Evolutionary conservation across 2,329 filamentous ascomycete species (phyloP), one percentile per base, ranked within the genome.

Genomic region (Aspergillus sp.): DNA sequence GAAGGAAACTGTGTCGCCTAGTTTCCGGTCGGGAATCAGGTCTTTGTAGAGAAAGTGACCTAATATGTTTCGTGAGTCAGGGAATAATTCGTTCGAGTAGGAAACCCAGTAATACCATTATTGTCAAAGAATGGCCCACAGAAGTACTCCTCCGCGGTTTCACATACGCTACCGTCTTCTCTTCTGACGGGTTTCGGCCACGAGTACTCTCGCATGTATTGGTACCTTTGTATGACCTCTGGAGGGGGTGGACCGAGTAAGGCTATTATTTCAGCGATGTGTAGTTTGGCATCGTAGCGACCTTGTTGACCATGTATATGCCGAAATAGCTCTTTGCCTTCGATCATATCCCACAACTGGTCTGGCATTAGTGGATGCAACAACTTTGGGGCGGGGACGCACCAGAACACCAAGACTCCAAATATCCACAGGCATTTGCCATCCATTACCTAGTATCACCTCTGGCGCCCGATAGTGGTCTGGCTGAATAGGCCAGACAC

Each of bases 261-360:
- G 12, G 52, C 55, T 32, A 64, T 61, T 50, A 67, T 67, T 39
- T 66, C 51, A 4, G 62, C 60, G 7, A 68, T 37, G 36, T 67
- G 58, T 30, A 46, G 26, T 49, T 53, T 58, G 24, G 56, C 45
- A 44, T 53, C 46, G 29, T 66, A 66, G 15, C 42, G 40, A 37
- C 53, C 53, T 26, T 58, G 15, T 38, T 51, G 24, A 40, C 57
- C 45, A 45, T 58, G 39, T 12, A 61, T 55, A 39, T 53, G 44
- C 33, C 33, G 50, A 35, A 63, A 63, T 36, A 63, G 40, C 32
- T 58, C 56, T 47, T 51, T 53, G 16, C 48, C 49, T 48, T 53
- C 49, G 14, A 61, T 46, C 33, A 63, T 43, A 52, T 63, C 53
- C 58, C 54, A 63, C 25, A 63, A 24, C 49, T 58, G 11, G 28